Percentiles rank a stretch among this genome's conserved stretches.
Conservation (phyloP, 495 filamentous ascomycete species). For the Tuber indicum region DNA sequence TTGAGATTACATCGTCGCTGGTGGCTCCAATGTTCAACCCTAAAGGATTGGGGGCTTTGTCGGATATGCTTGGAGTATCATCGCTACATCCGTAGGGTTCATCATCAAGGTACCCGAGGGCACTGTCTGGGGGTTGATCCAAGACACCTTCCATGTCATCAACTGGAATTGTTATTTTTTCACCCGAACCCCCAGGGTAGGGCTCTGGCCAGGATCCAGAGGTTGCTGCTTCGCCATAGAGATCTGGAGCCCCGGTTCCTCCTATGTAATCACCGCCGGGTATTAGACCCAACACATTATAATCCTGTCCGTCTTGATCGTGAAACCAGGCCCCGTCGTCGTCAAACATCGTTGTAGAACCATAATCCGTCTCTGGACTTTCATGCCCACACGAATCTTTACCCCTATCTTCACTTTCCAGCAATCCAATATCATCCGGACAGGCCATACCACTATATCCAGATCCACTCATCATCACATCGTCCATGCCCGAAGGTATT, state of each 20-base stretch:
- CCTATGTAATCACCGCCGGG: background rate
- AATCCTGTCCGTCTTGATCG: background rate
- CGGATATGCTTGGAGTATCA: background rate
- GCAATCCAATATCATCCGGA: no score
- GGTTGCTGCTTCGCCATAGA: background rate
- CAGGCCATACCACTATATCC: background rate
- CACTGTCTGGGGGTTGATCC: background rate
- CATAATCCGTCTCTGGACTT: background rate
- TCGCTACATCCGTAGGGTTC: background rate
- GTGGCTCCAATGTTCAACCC: background rate
- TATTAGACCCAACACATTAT: background rate
- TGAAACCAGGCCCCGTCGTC: background rate
- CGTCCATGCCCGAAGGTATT: background rate
- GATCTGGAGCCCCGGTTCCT: background rate
- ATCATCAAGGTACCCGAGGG: background rate
- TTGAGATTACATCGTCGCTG: background rate
- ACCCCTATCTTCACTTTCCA: background rate
- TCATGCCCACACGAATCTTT: background rate
- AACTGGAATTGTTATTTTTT: background rate
- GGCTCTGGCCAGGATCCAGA: background rate
- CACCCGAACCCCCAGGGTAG: background rate
- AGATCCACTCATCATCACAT: background rate
- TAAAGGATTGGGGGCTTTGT: background rate
- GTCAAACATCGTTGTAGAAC: background rate
- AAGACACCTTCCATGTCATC: background rate